Conservation (phyloP, 179 eudicot genomes). For the Carnegiea gigantea region DNA sequence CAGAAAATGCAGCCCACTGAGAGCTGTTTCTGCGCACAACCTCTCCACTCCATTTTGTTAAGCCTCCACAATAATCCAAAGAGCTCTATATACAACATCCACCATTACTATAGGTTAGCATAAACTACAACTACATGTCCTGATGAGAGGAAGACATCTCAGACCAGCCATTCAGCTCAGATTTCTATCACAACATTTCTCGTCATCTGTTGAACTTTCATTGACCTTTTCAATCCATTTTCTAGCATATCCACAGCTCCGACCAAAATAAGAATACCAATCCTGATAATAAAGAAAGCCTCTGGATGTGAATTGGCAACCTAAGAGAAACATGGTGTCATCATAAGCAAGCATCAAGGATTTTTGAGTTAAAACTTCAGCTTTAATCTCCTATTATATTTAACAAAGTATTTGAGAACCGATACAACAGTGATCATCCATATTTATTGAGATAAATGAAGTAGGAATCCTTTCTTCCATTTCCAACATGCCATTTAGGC, state of each 20-base stretch:
- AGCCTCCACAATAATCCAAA: no score
- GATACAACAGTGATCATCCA: neutral
- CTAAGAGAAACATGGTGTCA: neutral
- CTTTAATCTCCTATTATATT: neutral
- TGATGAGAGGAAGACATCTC: neutral
- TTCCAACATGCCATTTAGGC: neutral
- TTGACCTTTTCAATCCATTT: neutral
- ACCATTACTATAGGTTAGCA: neutral
- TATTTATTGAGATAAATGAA: neutral
- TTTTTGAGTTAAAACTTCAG: neutral
- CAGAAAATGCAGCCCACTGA: neutral
- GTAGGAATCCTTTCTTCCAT: neutral
- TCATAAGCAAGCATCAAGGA: neutral
- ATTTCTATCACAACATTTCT: neutral
- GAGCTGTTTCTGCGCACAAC: neutral
- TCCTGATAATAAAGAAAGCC: neutral
- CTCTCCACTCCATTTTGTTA: neutral
- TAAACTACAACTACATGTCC: no score
- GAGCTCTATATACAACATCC: neutral
- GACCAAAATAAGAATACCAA: neutral
- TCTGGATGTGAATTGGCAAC: neutral
- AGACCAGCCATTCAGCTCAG: neutral
- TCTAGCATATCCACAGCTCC: neutral
- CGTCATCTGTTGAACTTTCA: neutral
- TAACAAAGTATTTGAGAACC: neutral